phyloP scores from a whole-genome alignment of 192 early-diverging fungal species.

The Umbelopsis sp. region DNA sequence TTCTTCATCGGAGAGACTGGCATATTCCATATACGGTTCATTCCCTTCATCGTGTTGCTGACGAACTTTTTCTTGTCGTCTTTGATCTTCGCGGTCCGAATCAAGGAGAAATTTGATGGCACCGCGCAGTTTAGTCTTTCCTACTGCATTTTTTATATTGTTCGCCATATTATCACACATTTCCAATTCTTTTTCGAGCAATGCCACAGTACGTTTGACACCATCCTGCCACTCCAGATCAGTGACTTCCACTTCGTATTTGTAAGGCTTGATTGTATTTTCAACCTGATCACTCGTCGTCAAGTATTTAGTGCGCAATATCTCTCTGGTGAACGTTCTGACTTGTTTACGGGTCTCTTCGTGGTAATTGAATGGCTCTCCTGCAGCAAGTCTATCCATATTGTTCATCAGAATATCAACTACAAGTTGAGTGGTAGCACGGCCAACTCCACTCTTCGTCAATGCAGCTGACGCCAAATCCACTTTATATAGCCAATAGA shows the following conservation, averaged over 20 bases:
- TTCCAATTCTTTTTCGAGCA: slow-evolving; percentile 83
- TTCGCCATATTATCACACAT: slow-evolving; percentile 71
- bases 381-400: slow-evolving; percentile 76
- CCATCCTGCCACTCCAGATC: slow-evolving; percentile 94
- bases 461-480: slow-evolving; percentile 82
- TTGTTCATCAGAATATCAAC: slow-evolving; percentile 85
- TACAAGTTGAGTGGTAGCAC: slow-evolving; percentile 89
- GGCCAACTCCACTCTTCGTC: slow-evolving; percentile 94
- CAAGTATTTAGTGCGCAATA: slow-evolving; percentile 85
- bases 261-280: slow-evolving; percentile 98
- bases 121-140: slow-evolving; percentile 79
- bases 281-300: slow-evolving; percentile 96
- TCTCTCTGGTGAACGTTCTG: slow-evolving; percentile 81
- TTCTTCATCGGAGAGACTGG: slow-evolving; percentile 47
- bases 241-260: slow-evolving; percentile 94
- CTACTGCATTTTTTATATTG: slow-evolving; percentile 74
- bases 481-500: slow-evolving; percentile 85
- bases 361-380: slow-evolving; percentile 88
- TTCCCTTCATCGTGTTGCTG: slow-evolving; percentile 28
- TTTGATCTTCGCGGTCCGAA: slow-evolving; percentile 64
- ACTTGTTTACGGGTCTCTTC: slow-evolving; percentile 78
- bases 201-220: slow-evolving; percentile 70
- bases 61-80: slow-evolving; percentile 28
- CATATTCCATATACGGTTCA: slow-evolving; percentile 29
- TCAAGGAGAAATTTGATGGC: slow-evolving; percentile 82